Evolutionary conservation across 2,329 filamentous ascomycete species (phyloP), one percentile per base, ranked within the genome.

Genomic region (Ceratocystis papillata): DNA sequence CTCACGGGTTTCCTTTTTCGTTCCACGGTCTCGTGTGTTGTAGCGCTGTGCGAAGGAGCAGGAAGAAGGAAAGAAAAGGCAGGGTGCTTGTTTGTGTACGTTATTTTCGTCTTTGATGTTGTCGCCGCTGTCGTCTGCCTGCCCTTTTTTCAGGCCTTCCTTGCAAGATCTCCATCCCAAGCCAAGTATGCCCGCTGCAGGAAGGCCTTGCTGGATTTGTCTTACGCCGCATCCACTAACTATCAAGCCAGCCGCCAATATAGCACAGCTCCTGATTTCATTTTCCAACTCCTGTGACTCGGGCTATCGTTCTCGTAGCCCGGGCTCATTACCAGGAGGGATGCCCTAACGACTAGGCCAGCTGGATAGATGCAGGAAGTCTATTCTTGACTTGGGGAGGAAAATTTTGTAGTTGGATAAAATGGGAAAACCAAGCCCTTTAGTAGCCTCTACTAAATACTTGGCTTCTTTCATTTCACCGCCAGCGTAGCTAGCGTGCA

Each of bases 401-500:
- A 50, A 63, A 50, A 30, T 33, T 59, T 45, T 46, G 45, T 48
- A 22, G 44, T 5, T 50, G 44, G 46, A 41, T 5, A 22, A 63
- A 50, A 63, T 15, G 28, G 50, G 20, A 3, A n/a, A 46, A 17
- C 44, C 44, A 37, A 50, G 46, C 46, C 55, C 30, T 37, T 59
- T 59, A 59, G 55, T 17, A 20, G 28, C 55, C 10, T 5, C 37
- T 15, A 37, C 5, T 30, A 17, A 20, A 44, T 63, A 48, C 44
- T 48, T n/a, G 37, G n/a, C 5, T 63, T 63, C 22, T 20, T 63
- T 25, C 25, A 63, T 48, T 63, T 63, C 30, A 63, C 45, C 61
- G 45, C 61, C 44, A 63, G 61, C 61, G 10, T 50, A 63, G n/a
- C 45, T 63, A 63, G 61, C 61, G 61, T 25, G 17, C 22, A 50